These are phyloP conservation scores for Plasmodium adleri DNA, from an alignment of 169 alveolate species.

Conservation along the genomic window DNA sequence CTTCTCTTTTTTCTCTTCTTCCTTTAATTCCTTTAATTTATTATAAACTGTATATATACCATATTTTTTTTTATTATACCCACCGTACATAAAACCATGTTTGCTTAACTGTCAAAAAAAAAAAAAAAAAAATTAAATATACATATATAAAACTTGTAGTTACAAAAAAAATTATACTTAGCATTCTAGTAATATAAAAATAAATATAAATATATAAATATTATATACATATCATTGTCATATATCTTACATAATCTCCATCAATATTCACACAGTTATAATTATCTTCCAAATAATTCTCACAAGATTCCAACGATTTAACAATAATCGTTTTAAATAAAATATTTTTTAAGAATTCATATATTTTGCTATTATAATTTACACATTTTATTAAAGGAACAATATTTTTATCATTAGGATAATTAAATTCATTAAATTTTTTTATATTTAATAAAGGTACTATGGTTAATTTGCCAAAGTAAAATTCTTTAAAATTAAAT, in stretches of 20 bases:
- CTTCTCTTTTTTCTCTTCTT: constrained; percentile 68
- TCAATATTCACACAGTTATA: constrained; percentile 73
- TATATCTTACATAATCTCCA: constrained; percentile 67
- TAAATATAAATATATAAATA: not conserved
- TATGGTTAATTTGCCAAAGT: constrained; percentile 68
- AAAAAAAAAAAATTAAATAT: not conserved
- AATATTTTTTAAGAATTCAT: constrained; percentile 61
- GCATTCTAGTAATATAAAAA: not conserved
- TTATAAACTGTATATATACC: constrained; percentile 63
- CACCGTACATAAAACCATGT: constrained; percentile 74
- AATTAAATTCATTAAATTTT: constrained; percentile 47
- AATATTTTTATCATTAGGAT: constrained; percentile 67
- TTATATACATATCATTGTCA: not conserved
- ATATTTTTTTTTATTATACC: constrained; percentile 65
- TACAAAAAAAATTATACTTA: not conserved
- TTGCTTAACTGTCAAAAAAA: constrained; percentile 55
- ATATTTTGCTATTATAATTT: constrained; percentile 64
- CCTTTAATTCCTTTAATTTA: constrained; percentile 49
- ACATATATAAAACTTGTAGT: not conserved
- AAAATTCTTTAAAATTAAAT: constrained; percentile 62
- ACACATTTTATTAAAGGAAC: constrained; percentile 74
- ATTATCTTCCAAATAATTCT: constrained; percentile 55
- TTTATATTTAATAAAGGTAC: constrained; percentile 68
- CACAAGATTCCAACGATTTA: constrained; percentile 63
- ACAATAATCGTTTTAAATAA: constrained; percentile 73